Percentiles rank a stretch among this genome's conserved stretches.
These are phyloP conservation scores for Eimeria acervulina DNA, from an alignment of 169 alveolate genomes.

Conservation along the genomic window DNA sequence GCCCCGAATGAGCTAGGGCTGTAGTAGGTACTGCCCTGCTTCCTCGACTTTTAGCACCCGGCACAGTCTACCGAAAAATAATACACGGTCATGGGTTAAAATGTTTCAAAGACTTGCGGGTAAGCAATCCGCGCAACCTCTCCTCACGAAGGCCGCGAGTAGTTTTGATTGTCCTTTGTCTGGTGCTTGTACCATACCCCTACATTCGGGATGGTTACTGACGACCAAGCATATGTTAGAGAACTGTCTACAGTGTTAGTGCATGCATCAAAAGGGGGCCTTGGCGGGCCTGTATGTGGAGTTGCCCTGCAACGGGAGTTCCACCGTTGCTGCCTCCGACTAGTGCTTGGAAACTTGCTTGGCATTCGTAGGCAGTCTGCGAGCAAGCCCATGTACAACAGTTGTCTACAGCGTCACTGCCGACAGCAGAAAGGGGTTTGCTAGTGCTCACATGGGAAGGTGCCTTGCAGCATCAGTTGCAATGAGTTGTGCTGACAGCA, in stretches of 20 bases:
- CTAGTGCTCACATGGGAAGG: too few relatives aligned
- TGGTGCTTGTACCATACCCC: neutral
- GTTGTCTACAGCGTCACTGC: too few relatives aligned
- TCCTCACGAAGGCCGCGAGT: neutral
- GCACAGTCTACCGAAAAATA: too few relatives aligned
- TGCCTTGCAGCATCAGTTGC: neutral
- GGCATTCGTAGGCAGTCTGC: too few relatives aligned
- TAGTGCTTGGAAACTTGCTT: too few relatives aligned
- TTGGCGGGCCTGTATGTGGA: neutral
- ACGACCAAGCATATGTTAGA: neutral
- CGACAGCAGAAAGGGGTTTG: too few relatives aligned
- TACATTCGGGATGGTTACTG: neutral
- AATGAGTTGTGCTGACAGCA: neutral
- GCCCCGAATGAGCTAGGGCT: conserved; percentile 6
- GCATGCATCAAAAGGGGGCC: neutral
- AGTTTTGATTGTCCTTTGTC: neutral
- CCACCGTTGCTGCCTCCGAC: too few relatives aligned
- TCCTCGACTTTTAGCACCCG: neutral
- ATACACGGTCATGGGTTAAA: neutral
- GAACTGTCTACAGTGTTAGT: neutral
- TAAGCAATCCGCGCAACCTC: neutral
- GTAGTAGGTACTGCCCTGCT: neutral
- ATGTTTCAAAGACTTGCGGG: neutral
- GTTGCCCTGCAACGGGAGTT: too few relatives aligned
- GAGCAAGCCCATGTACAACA: too few relatives aligned